phyloP scores from a whole-genome alignment of 176 grass and related monocot genomes.

The Zea luxurians region DNA sequence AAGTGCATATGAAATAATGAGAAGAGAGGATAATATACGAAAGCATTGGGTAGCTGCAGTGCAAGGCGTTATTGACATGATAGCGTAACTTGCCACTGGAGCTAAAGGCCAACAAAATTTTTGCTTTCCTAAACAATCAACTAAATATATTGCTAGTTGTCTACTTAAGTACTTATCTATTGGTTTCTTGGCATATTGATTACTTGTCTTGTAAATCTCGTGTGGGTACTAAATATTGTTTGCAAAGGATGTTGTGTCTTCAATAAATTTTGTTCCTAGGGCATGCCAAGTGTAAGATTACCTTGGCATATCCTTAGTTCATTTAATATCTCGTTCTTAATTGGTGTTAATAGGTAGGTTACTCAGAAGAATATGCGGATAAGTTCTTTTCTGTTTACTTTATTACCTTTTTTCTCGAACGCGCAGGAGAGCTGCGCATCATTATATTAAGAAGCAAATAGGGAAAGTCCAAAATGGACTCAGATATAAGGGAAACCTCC shows the following conservation, averaged over 20 bases:
- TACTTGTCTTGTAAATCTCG: neutral
- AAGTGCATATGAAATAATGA: constrained; percentile 1
- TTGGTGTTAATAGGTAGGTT: neutral
- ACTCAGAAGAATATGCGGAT: neutral
- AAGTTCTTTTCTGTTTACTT: neutral
- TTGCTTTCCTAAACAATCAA: neutral
- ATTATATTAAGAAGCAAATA: too few species aligned
- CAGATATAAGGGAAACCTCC: too few species aligned
- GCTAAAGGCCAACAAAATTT: constrained; percentile 10
- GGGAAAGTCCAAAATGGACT: too few species aligned
- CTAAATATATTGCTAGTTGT: neutral
- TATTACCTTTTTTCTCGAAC: too few species aligned
- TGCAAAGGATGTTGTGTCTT: neutral
- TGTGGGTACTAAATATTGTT: neutral
- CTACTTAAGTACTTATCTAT: neutral
- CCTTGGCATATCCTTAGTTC: neutral
- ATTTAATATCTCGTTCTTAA: neutral
- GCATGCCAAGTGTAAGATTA: neutral
- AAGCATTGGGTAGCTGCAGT: neutral
- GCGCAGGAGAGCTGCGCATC: too few species aligned
- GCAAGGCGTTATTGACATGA: neutral
- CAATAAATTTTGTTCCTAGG: neutral
- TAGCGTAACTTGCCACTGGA: neutral
- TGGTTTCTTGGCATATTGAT: neutral
- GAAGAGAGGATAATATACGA: neutral